Evolutionary conservation across 108 stramenopile genomes (phyloP), one percentile per base, ranked within the genome.

Genomic region (Seminavis robusta): DNA sequence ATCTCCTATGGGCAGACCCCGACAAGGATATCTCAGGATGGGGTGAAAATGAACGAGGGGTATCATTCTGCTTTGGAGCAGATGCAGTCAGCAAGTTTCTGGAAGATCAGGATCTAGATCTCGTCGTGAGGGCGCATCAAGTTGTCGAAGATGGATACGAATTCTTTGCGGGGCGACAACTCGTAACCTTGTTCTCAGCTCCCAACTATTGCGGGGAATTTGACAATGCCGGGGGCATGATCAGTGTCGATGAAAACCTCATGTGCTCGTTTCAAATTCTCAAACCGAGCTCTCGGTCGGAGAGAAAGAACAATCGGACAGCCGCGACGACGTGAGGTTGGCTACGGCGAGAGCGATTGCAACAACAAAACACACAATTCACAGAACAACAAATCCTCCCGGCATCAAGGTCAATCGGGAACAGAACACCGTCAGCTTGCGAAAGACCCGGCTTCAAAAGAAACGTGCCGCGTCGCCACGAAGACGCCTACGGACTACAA

Each of bases 81-180:
- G 61, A 74, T 36, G 55, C 67, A 0, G 60, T 67, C 2, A 31
- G 31, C 11, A 29, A 56, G 11, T 74, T 62, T 67, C 41, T 67
- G 33, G 61, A 63, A 48, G 29, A 30, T 6, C 65, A 67, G 2
- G 61, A 67, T 63, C 36, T 67, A 30, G 72, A 74, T 48, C 74
- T 98, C 24, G 56, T 98, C 45, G 94, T 94, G 49, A 71, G 97
- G 21, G 97, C 97, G 0, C 97, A 98, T 70, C 97, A 97, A 69
- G 95, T 97, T 3, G 97, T 96, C 10, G 95, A 96, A 64, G 97
- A 97, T 59, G 97, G 97, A 31, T 96, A 97, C 57, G 94, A 96
- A 60, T 84, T 88, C 64, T 86, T 91, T 41, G 92, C 90, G 7
- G 84, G 83, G 15, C 59, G 92, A 9, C 66, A 78, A 20, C 75